Conservation (phyloP, 352 stramenopile species). For the Plasmopara viticola region DNA sequence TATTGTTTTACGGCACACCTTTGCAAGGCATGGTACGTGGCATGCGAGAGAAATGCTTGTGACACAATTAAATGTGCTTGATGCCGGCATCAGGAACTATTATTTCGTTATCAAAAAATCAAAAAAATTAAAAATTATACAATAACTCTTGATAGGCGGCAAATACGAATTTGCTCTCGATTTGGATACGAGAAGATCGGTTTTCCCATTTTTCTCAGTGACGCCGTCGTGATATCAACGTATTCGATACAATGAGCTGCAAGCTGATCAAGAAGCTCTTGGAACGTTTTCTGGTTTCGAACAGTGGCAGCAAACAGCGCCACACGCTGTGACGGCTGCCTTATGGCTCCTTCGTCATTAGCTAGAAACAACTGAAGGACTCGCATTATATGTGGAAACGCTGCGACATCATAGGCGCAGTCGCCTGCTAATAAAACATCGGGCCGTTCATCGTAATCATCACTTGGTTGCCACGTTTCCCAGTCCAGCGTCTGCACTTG, state of each 20-base stretch:
- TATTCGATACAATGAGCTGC: slow-evolving; percentile 46
- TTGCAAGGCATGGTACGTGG: no score
- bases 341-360: slow-evolving; percentile 2
- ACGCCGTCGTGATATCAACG: slow-evolving; percentile 48
- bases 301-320: slow-evolving; percentile 75
- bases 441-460: slow-evolving; percentile 20
- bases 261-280: slow-evolving; percentile 64
- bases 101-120: no score
- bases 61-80: no score
- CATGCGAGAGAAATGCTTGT: no score
- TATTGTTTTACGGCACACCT: no score
- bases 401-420: slow-evolving; percentile 66
- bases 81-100: no score
- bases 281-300: slow-evolving; percentile 68
- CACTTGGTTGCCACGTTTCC: slow-evolving; percentile 50
- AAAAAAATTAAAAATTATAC: neutral
- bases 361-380: slow-evolving; percentile 56
- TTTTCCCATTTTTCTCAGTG: slow-evolving; percentile 33
- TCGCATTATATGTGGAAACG: slow-evolving; percentile 52
- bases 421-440: slow-evolving; percentile 70
- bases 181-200: slow-evolving; percentile 57
- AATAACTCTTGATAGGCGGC: slow-evolving; percentile 28
- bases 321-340: slow-evolving; percentile 15
- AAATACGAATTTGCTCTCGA: slow-evolving; percentile 65
- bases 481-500: slow-evolving; percentile 61